A percentile compares a stretch with the other conserved stretches of the same genome.
Conservation (phyloP, 345 rosid species). For the Eucalyptus pumila region DNA sequence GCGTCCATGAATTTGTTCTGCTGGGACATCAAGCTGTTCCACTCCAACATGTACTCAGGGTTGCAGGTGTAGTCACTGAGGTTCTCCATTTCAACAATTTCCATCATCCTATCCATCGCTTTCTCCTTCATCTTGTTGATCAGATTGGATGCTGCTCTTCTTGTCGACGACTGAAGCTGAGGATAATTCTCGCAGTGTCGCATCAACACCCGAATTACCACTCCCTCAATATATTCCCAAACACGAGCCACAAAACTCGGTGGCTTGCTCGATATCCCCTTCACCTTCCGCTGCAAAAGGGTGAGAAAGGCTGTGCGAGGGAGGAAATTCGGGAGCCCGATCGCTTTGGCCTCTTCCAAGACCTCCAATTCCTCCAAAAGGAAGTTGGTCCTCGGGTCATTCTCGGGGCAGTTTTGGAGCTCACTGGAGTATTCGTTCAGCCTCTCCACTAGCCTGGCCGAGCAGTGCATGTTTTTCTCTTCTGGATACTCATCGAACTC, state of each 20-base stretch:
- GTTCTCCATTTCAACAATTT: constrained; percentile 21
- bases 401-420: background rate
- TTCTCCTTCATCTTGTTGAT: constrained; percentile 10
- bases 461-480: constrained; percentile 7
- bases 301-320: constrained; percentile 3
- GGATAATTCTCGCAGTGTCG: background rate
- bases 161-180: background rate
- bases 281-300: constrained; percentile 4
- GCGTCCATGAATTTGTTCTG: background rate
- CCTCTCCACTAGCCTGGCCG: constrained; percentile 14
- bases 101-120: constrained; percentile 6
- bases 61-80: constrained; percentile 15
- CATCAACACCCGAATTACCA: constrained; percentile 1
- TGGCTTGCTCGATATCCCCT: background rate
- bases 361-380: constrained; percentile 6
- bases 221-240: constrained; percentile 11
- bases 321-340: constrained; percentile 17
- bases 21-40: constrained; percentile 3
- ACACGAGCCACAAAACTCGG: background rate
- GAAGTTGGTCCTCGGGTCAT: background rate
- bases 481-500: constrained; percentile 27
- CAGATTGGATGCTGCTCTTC: constrained; percentile 4
- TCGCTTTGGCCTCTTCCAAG: constrained; percentile 12
- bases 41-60: constrained; percentile 6
- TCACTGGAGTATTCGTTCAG: background rate